Percentiles rank a stretch among this genome's conserved stretches.
These are phyloP conservation scores for Phanerochaete carnosa DNA, from an alignment of 768 basidiomycete species.

Conservation along the genomic window DNA sequence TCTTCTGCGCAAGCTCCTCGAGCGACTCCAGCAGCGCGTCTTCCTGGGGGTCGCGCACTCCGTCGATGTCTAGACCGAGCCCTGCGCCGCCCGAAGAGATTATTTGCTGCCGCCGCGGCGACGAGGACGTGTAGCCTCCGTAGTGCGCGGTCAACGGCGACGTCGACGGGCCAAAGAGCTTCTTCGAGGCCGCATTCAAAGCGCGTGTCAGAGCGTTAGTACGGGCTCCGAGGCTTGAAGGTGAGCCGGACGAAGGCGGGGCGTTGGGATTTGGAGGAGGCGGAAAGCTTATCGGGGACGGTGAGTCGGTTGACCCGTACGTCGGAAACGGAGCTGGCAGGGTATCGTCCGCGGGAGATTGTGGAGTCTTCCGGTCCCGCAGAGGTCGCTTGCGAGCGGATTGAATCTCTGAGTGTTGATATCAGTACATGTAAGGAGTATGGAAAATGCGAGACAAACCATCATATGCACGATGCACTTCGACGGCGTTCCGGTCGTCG, in stretches of 20 bases:
- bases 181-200: slow-evolving; percentile 76
- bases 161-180: slow-evolving; percentile 61
- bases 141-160: slow-evolving; percentile 36
- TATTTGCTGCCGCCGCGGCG: slow-evolving; percentile 56
- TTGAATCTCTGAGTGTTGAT: slow-evolving; percentile 52
- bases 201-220: slow-evolving; percentile 77
- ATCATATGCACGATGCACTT: slow-evolving; percentile 90
- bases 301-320: slow-evolving; percentile 18
- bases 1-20: slow-evolving; percentile 95
- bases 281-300: slow-evolving; percentile 56
- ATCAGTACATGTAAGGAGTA: neutral
- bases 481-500: slow-evolving; percentile 84
- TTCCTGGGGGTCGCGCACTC: slow-evolving; percentile 65
- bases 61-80: slow-evolving; percentile 32
- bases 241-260: slow-evolving; percentile 64
- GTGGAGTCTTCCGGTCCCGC: slow-evolving; percentile 48
- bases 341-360: slow-evolving; percentile 47
- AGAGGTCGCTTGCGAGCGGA: slow-evolving; percentile 56
- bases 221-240: slow-evolving; percentile 56
- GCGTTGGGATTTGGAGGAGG: slow-evolving; percentile 51
- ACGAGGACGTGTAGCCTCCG: slow-evolving; percentile 39
- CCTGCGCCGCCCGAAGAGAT: slow-evolving; percentile 36
- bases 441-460: slow-evolving; percentile 44
- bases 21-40: slow-evolving; percentile 76
- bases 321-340: slow-evolving; percentile 33